phyloP scores from a whole-genome alignment of 106 monocot species.

The Dendrobium huoshanense region DNA sequence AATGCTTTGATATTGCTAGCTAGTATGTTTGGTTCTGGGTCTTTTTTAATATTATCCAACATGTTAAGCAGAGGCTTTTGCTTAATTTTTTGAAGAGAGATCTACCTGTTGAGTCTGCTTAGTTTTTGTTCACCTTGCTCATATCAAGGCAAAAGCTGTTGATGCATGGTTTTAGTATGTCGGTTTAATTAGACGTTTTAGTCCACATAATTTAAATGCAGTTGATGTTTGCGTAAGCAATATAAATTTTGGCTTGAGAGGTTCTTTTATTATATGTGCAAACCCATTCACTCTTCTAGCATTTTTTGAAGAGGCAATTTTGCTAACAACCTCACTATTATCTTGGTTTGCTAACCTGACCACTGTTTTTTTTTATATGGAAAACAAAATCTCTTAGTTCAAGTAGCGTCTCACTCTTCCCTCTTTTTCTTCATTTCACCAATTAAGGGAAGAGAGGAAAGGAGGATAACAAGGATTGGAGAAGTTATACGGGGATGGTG shows the following conservation, averaged over 20 bases:
- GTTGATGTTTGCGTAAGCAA: background rate
- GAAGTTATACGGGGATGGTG: background rate
- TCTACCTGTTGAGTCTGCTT: background rate
- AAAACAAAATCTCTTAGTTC: no score
- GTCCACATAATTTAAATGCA: background rate
- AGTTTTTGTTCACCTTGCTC: background rate
- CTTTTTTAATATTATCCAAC: background rate
- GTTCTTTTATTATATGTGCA: background rate
- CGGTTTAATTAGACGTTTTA: background rate
- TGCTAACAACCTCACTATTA: background rate
- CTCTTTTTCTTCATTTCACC: background rate
- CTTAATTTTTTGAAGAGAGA: background rate
- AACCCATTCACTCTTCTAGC: background rate
- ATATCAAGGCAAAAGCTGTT: background rate
- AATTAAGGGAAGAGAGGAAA: background rate
- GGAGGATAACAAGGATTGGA: background rate
- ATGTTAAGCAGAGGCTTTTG: background rate
- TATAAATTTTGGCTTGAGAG: background rate
- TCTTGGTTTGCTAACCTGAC: background rate
- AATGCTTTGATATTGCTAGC: no score
- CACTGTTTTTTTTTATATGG: no score
- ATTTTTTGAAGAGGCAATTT: background rate
- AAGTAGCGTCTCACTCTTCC: background rate
- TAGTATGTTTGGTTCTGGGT: background rate
- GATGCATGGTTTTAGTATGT: background rate